Percentiles rank a stretch among this genome's conserved stretches.
phyloP scores from a whole-genome alignment of 1,284 basidiomycete genomes.

The Sporisorium iseilematis-ciliati region DNA sequence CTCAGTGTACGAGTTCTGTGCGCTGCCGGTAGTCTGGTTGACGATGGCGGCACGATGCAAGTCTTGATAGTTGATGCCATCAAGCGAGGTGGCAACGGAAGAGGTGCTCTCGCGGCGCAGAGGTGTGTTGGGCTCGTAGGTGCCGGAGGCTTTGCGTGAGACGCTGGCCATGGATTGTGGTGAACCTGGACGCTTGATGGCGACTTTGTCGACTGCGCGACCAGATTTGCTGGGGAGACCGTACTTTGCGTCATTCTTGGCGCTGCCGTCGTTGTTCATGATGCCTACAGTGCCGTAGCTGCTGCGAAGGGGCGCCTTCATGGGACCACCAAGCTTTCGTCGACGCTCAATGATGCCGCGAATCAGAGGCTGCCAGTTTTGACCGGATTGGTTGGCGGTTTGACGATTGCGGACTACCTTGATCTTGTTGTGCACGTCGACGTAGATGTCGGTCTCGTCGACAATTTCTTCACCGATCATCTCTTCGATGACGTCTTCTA shows the following conservation, averaged over 20 bases:
- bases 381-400: constrained; percentile 28
- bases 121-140: constrained; percentile 31
- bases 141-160: constrained; percentile 22
- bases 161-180: constrained; percentile 26
- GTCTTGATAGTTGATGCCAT: constrained; percentile 35
- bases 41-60: constrained; percentile 27
- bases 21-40: constrained; percentile 27
- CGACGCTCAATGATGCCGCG: constrained; percentile 69
- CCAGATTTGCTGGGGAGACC: constrained; percentile 30
- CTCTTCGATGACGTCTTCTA: constrained; percentile 76
- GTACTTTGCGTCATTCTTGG: constrained; percentile 39
- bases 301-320: constrained; percentile 57
- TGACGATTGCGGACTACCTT: constrained; percentile 55
- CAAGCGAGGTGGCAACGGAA: constrained; percentile 28
- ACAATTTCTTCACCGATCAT: constrained; percentile 69
- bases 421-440: constrained; percentile 67
- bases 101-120: constrained; percentile 36
- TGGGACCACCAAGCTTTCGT: constrained; percentile 59
- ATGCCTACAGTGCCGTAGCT: constrained; percentile 56
- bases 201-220: constrained; percentile 60
- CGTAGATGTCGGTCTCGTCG: constrained; percentile 68
- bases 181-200: constrained; percentile 57
- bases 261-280: constrained; percentile 23
- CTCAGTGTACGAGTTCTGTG: constrained; percentile 31
- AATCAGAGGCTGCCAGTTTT: constrained; percentile 66